These are phyloP conservation scores for Brassica juncea DNA, from an alignment of 345 rosid species.

Conservation along the genomic window DNA sequence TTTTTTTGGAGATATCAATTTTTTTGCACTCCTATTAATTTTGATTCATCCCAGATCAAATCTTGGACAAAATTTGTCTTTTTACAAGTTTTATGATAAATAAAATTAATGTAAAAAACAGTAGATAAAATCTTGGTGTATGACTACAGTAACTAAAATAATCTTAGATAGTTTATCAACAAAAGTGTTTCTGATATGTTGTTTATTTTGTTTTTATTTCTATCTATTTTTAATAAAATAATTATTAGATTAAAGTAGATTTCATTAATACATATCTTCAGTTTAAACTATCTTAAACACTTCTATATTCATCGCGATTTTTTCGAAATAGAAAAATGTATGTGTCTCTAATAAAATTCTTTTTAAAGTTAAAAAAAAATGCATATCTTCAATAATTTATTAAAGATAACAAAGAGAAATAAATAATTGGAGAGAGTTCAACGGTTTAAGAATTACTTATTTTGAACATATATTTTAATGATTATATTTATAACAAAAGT, in stretches of 20 bases:
- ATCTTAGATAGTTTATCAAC: neutral
- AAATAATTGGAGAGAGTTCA: neutral
- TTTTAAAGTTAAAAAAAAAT: no score
- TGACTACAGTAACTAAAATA: neutral
- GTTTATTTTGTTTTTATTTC: neutral
- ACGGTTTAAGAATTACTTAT: no score
- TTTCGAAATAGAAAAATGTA: no score
- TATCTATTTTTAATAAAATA: neutral
- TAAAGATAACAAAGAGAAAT: no score
- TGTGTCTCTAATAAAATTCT: no score
- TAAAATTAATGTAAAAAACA: neutral
- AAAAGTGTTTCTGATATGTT: neutral
- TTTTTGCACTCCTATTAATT: neutral
- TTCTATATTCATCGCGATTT: no score
- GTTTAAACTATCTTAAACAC: no score
- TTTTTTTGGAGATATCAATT: slow-evolving; percentile 6
- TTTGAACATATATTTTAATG: neutral
- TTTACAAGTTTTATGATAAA: slow-evolving; percentile 2
- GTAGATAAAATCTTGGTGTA: neutral
- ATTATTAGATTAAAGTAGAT: neutral
- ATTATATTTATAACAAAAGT: neutral
- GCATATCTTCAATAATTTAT: neutral
- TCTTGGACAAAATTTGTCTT: slow-evolving; percentile 33
- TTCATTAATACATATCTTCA: neutral
- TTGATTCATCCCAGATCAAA: slow-evolving; percentile 17